Evolutionary conservation across 495 filamentous ascomycete species (phyloP).

Genomic region (Penicillium paxilli): DNA sequence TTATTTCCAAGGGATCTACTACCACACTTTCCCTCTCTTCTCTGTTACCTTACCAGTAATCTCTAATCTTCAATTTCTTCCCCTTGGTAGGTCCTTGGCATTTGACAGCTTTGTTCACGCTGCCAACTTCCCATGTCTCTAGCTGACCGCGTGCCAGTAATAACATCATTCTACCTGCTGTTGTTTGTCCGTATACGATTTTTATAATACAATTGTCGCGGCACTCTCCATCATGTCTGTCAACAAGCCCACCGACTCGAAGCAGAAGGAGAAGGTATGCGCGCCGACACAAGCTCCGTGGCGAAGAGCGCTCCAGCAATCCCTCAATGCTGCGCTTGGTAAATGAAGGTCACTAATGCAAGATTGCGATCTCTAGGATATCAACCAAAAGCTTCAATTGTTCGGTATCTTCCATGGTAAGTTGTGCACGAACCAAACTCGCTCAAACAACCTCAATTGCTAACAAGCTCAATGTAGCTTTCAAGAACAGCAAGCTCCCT

Average conservation of each 20-base stretch:
- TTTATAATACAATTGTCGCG: constrained; percentile 6
- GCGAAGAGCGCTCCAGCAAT: too few species aligned
- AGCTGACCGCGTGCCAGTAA: constrained; percentile 19
- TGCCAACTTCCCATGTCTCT: constrained; percentile 10
- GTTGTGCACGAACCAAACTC: constrained; percentile 8
- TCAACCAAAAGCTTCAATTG: constrained; percentile 92
- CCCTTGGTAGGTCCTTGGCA: constrained; percentile 1
- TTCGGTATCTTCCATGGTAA: constrained; percentile 85
- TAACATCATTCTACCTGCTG: constrained; percentile 1
- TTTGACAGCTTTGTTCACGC: constrained; percentile 10
- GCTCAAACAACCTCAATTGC: neutral
- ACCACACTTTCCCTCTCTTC: too few species aligned
- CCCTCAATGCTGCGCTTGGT: neutral
- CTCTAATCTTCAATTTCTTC: constrained; percentile 15
- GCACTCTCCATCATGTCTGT: constrained; percentile 48
- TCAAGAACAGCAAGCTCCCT: constrained; percentile 86
- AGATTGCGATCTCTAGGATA: constrained; percentile 45
- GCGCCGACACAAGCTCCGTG: too few species aligned
- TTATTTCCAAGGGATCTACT: constrained; percentile 5
- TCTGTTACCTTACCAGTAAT: constrained; percentile 17
- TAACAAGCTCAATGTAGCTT: constrained; percentile 55
- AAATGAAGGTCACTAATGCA: neutral
- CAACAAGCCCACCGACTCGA: constrained; percentile 65
- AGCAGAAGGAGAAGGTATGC: constrained; percentile 55
- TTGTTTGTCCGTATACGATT: constrained; percentile 4